Evolutionary conservation across 2,329 filamentous ascomycete genomes (phyloP), one percentile per base, ranked within the genome.

Genomic region (Huntiella moniliformis): DNA sequence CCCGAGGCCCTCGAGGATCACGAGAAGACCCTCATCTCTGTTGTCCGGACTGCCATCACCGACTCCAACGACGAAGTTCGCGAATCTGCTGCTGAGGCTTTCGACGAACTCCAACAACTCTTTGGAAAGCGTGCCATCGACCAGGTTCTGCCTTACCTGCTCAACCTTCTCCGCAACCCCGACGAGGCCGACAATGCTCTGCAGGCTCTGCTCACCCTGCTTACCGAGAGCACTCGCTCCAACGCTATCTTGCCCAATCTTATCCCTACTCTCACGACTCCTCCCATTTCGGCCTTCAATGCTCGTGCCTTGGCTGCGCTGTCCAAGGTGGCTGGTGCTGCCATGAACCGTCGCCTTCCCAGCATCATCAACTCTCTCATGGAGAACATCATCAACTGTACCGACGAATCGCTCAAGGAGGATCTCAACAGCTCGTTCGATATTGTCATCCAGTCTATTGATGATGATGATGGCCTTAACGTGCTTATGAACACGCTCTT

Each of bases 201-300:
- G 15, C 82, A 86, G 44, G 92, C 91, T 37, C 77, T 98, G 38
- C 73, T 98, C 51, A 98, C 91, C 0, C 72, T 98, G 16, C 78
- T 98, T 52, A 96, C 88, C 0, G 91, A 98, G 61, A 79, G 84
- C 12, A 91, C 85, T 5, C 75, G 91, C 52, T 93, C 88, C 16
- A 98, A 95, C 60, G 87, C 94, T 54, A 98, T 98, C 55, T 67
- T 98, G 48, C 92, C 91, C 15, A 95, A 93, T 61, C 78, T 98
- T 47, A 85, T 98, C 50, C 91, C 92, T 1, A 96, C 87, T 2
- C 72, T 98, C 31, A 82, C 92, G 49, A 80, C 82, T 6, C 79
- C 85, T 45, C 91, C 91, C 1, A 94, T 98, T 54, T 82, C 86
- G 22, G 75, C 80, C 1, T 98, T 98, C 71, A 95, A 98, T 57